Evolutionary conservation across 495 filamentous ascomycete genomes (phyloP).

Genomic region (Penicillium silybi): DNA sequence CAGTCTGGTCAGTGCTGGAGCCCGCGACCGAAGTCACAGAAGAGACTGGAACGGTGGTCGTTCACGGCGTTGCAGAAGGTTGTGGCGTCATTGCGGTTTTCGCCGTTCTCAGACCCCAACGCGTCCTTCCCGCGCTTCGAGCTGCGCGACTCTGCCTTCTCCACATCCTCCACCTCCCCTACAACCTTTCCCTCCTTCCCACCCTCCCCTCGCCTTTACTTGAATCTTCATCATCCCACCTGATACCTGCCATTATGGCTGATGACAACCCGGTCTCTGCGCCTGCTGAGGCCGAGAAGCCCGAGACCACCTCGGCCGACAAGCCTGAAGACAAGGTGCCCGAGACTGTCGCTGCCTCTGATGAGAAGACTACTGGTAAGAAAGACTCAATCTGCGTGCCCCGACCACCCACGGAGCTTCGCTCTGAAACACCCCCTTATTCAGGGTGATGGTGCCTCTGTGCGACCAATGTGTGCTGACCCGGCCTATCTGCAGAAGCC

Average conservation of each 20-base stretch:
- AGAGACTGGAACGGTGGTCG: too few species aligned
- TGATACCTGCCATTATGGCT: constrained; percentile 35
- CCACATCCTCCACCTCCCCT: constrained; percentile 31
- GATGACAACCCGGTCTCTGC: constrained; percentile 37
- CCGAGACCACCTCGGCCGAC: constrained; percentile 34
- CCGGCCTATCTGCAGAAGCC: constrained; percentile 16
- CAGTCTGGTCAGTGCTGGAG: background rate
- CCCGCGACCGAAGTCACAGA: background rate
- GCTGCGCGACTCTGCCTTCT: constrained; percentile 44
- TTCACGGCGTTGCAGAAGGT: background rate
- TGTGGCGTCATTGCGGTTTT: constrained; percentile 29
- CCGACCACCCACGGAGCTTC: background rate
- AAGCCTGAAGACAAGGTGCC: constrained; percentile 28
- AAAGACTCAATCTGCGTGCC: background rate
- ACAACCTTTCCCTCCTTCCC: constrained; percentile 19
- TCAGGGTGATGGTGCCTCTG: constrained; percentile 6
- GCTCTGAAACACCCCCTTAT: background rate
- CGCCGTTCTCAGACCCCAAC: constrained; percentile 28
- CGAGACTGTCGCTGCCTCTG: constrained; percentile 28
- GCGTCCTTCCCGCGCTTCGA: constrained; percentile 34
- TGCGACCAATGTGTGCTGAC: constrained; percentile 30
- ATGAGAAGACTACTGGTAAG: constrained; percentile 36
- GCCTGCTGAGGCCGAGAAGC: constrained; percentile 31
- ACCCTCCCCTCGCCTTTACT: constrained; percentile 15
- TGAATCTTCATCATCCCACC: constrained; percentile 4